Base-by-base conservation (phyloP, 2,329 filamentous ascomycete species). In the Xylariaceae sp. region DNA sequence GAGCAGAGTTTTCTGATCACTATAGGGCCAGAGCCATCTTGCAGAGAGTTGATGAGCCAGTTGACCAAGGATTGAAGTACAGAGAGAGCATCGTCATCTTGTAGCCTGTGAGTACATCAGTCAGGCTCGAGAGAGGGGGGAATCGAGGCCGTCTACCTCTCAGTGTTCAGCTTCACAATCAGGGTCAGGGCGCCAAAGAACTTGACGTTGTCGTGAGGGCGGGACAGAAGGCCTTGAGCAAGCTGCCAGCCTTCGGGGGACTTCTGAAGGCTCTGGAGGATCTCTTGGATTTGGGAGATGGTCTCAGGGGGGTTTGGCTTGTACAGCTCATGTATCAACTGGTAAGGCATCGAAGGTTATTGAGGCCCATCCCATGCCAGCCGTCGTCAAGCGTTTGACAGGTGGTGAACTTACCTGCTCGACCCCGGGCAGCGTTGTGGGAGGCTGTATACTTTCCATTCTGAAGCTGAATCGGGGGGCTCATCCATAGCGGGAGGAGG, bases 111-210 rank as follows among this genome's bases (percentile, higher is more conserved):
- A 46, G 65, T 72, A 18, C 16, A 5, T 32, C 11, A 34, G 32
- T 5, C 21, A 35, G n/a, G n/a, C n/a, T 12, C 24, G 24, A 26
- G 5, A 12, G 12, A 23, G n/a, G 5, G 6, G 15, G 6, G 12
- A 26, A 5, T 5, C 17, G 2, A 19, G 25, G n/a, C 19, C 10
- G 50, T 67, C 43, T 63, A 83, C 82, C 80, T 86, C 53, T 92
- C 86, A n/a, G 80, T 82, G 55, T 96, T 95, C 38, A 96, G 75
- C 62, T 96, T 98, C 49, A 96, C 78, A 32, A 87, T 93, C 45
- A 95, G 82, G 0, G 90, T 96, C 38, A 95, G 70, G 19, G 89
- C 90, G 11, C 87, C 92, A 55, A 94, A 94, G 61, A 96, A 96
- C 44, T 83, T 82, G 46, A 92, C 77, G 49, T 89, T 81, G 40